phyloP scores from a whole-genome alignment of 2,329 filamentous ascomycete species.

The Cladosporium velox region DNA sequence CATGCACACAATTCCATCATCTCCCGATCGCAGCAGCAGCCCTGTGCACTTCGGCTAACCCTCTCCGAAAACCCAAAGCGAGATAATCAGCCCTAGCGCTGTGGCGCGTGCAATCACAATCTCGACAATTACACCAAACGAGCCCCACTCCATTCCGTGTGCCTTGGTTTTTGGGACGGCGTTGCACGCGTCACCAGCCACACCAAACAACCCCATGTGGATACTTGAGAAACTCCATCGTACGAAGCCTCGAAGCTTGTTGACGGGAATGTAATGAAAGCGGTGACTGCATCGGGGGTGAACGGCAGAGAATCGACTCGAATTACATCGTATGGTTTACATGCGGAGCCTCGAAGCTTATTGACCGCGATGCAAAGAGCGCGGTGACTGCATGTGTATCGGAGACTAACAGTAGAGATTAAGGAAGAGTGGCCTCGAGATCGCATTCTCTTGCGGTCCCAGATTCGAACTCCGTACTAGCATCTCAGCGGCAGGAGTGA shows the following conservation, averaged over 20 bases:
- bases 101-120: slow-evolving; percentile 1
- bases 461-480: no score
- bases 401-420: no score
- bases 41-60: background rate
- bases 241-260: no score
- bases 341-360: no score
- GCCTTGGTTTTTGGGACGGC: background rate
- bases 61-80: background rate
- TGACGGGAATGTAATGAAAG: background rate
- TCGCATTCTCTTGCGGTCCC: no score
- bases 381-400: no score
- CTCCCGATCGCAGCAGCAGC: background rate
- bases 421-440: no score
- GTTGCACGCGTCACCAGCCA: background rate
- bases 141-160: background rate
- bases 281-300: background rate
- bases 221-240: background rate
- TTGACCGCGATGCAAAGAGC: no score
- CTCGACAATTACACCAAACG: background rate
- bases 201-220: background rate
- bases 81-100: background rate
- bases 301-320: no score
- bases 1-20: slow-evolving; percentile 11
- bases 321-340: no score
- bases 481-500: no score